Conservation (phyloP, 2,329 filamentous ascomycete species). For the Trichoderma oligosporum region DNA sequence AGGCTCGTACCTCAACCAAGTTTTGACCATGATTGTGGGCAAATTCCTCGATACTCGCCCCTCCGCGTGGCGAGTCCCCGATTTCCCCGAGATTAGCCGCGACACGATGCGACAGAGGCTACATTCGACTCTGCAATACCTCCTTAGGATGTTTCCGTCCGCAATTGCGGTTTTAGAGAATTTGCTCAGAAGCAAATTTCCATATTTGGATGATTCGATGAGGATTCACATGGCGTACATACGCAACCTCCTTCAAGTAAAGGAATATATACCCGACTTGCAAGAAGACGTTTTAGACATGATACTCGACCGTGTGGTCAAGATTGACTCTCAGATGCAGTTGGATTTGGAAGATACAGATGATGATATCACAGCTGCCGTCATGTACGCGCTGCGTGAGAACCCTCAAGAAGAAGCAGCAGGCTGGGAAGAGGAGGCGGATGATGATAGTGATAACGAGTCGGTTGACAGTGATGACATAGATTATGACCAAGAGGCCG, state of each 20-base stretch:
- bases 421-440: conserved; percentile 46
- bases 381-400: conserved; percentile 51
- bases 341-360: conserved; percentile 89
- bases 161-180: conserved; percentile 66
- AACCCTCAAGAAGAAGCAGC: conserved; percentile 25
- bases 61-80: conserved; percentile 46
- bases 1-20: conserved; percentile 67
- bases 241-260: conserved; percentile 73
- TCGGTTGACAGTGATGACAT: conserved; percentile 68
- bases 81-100: conserved; percentile 57
- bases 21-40: conserved; percentile 76
- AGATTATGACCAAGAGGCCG: conserved; percentile 59
- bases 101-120: conserved; percentile 67
- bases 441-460: conserved; percentile 65
- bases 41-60: conserved; percentile 61
- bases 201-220: conserved; percentile 70
- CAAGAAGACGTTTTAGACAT: conserved; percentile 77
- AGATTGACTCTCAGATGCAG: conserved; percentile 94
- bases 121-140: conserved; percentile 69
- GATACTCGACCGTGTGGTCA: conserved; percentile 81
- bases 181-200: conserved; percentile 66
- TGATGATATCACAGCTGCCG: conserved; percentile 75
- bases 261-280: conserved; percentile 72
- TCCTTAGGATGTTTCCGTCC: conserved; percentile 78
- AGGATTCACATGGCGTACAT: conserved; percentile 84